Base-by-base conservation (phyloP, 169 alveolate genomes). In the Cryptosporidium felis region DNA sequence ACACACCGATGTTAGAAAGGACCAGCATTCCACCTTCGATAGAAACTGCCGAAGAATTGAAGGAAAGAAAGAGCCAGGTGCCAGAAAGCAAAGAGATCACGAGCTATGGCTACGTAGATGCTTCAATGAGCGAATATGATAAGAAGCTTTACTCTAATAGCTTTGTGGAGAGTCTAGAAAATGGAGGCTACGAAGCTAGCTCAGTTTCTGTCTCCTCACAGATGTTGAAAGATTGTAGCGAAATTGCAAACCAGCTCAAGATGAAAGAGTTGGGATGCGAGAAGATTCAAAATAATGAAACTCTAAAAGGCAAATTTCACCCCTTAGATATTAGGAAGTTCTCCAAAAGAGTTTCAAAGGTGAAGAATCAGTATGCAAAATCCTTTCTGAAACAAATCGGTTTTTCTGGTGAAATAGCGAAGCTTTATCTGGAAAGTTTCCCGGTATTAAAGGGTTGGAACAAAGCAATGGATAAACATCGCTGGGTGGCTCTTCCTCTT, bases 401-500 rank as follows among this genome's bases (percentile, higher is more conserved):
- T 28, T 51, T 74, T 21, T 45, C 67, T 10, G 41, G 67, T 53
- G 67, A 56, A 16, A 59, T 74, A 26, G 85, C 85, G 3, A 53
- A 46, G 44, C 32, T 74, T 36, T 74, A 32, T 49, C 32, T 74
- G 34, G 62, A 49, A 14, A 49, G 28, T 5, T 74, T 74, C 61
- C 41, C 85, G 23, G 85, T 38, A 38, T 34, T 74, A n/a, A 74
- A 74, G 38, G 85, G 74, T 6, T 74, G 85, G 85, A 74, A 74
- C 21, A 74, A 74, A 58, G 85, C 85, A 5, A 74, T 74, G 56
- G 85, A 74, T n/a, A 49, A 16, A 16, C 85, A 74, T 16, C 65
- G 85, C 41, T 74, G 85, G 85, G 85, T 74, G 21, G 85, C 85
- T 10, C 67, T 74, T 16, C 85, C 85, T 12, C 46, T 74, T 23